Conservation (phyloP, 179 eudicot genomes). For the Camellia oleifera region DNA sequence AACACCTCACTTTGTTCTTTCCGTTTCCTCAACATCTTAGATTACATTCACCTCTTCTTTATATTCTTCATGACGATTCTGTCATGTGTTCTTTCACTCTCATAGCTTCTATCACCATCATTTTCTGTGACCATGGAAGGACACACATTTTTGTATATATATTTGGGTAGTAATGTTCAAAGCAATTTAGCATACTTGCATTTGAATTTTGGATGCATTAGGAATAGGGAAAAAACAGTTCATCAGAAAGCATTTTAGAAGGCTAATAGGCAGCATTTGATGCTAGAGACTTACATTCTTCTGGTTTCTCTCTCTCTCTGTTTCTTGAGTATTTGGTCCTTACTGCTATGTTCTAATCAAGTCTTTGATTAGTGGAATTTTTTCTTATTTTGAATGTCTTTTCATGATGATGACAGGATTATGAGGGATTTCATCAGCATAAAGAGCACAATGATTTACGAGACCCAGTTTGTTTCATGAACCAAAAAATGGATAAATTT, state of each 20-base stretch:
- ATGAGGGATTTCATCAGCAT: neutral
- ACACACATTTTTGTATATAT: no score
- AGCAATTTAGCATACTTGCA: neutral
- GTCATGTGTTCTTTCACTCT: neutral
- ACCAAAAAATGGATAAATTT: conserved; percentile 1
- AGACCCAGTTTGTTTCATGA: neutral
- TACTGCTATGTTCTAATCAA: neutral
- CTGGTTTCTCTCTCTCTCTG: neutral
- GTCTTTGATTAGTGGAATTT: neutral
- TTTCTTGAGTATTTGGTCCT: neutral
- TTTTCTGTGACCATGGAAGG: neutral
- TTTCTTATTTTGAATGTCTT: neutral
- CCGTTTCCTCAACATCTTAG: neutral
- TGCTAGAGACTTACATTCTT: neutral
- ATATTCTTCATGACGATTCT: neutral
- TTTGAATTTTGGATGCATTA: neutral
- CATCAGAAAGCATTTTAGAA: no score
- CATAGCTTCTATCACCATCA: neutral
- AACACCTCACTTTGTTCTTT: neutral
- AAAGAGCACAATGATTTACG: neutral
- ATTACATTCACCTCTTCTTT: neutral
- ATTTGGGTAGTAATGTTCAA: neutral
- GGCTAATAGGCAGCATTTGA: neutral
- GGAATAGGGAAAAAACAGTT: no score
- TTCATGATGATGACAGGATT: conserved; percentile 2